Evolutionary conservation across 2,329 filamentous ascomycete genomes (phyloP).

Genomic region (Arachnopeziza araneosa): DNA sequence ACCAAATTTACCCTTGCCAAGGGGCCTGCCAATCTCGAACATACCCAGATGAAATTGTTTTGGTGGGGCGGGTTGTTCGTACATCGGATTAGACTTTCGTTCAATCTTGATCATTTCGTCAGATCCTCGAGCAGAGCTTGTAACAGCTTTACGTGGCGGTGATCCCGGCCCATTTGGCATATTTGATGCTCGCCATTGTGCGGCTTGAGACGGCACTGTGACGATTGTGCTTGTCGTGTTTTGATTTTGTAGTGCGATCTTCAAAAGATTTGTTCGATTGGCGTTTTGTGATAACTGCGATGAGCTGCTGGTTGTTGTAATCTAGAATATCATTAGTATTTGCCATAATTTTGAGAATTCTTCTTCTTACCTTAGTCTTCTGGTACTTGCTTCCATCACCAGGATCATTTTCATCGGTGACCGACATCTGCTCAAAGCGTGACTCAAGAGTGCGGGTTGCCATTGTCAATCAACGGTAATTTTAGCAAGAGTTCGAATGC

Average conservation of each 20-base stretch:
- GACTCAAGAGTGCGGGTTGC: slow-evolving; percentile 74
- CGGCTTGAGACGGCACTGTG: slow-evolving; percentile 61
- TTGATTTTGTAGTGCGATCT: slow-evolving; percentile 75
- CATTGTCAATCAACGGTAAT: slow-evolving; percentile 40
- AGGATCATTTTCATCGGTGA: slow-evolving; percentile 80
- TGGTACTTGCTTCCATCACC: slow-evolving; percentile 52
- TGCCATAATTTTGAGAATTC: slow-evolving; percentile 27
- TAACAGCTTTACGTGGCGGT: slow-evolving; percentile 46
- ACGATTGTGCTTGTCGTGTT: slow-evolving; percentile 64
- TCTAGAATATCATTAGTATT: slow-evolving; percentile 13
- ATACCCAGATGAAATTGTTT: slow-evolving; percentile 69
- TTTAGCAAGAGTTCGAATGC: background rate
- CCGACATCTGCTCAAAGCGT: slow-evolving; percentile 83
- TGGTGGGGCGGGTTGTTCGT: slow-evolving; percentile 50
- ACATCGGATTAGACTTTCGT: slow-evolving; percentile 45
- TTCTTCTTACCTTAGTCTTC: slow-evolving; percentile 66
- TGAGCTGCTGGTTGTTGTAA: slow-evolving; percentile 25
- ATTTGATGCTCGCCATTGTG: slow-evolving; percentile 46
- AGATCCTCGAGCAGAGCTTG: slow-evolving; percentile 36
- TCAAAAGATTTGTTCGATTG: slow-evolving; percentile 76
- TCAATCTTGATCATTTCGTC: slow-evolving; percentile 48
- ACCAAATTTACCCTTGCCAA: slow-evolving; percentile 71
- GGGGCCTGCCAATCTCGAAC: slow-evolving; percentile 70
- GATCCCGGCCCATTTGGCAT: slow-evolving; percentile 40
- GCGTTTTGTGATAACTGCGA: slow-evolving; percentile 43